phyloP scores from a whole-genome alignment of 495 filamentous ascomycete genomes.

The Cryomyces minteri region DNA sequence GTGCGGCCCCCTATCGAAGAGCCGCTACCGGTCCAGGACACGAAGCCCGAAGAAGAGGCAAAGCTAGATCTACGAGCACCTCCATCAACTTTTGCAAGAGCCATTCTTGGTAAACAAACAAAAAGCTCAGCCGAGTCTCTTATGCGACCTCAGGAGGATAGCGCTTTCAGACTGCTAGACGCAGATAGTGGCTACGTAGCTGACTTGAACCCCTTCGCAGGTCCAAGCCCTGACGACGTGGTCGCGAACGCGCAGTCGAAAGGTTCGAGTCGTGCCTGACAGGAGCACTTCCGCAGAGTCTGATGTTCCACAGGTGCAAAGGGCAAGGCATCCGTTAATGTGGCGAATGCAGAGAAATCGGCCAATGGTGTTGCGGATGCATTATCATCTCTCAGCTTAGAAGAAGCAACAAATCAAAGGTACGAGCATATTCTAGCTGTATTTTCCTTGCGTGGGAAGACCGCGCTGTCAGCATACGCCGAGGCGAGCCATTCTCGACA shows the following conservation, averaged over 20 bases:
- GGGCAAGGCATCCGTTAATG: constrained; percentile 25
- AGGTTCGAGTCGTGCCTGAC: constrained; percentile 39
- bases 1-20: not conserved
- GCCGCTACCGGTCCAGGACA: not conserved
- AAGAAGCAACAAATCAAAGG: constrained; percentile 22
- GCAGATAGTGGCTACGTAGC: not conserved
- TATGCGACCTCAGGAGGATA: not conserved
- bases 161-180: not conserved
- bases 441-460: too few relatives aligned
- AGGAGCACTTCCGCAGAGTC: not conserved
- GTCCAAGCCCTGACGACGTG: constrained; percentile 86
- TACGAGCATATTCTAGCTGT: too few relatives aligned
- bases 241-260: constrained; percentile 74
- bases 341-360: constrained; percentile 25
- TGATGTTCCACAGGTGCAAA: constrained; percentile 14
- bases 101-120: not conserved
- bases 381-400: constrained; percentile 41
- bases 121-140: not conserved
- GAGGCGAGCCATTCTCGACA: too few relatives aligned
- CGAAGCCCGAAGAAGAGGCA: not conserved
- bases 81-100: constrained; percentile 8
- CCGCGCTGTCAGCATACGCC: too few relatives aligned
- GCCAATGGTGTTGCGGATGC: constrained; percentile 16
- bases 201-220: constrained; percentile 42
- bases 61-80: constrained; percentile 7